These are phyloP conservation scores for Cyberlindnera mycetangii DNA, from an alignment of 805 yeast species.

Conservation along the genomic window DNA sequence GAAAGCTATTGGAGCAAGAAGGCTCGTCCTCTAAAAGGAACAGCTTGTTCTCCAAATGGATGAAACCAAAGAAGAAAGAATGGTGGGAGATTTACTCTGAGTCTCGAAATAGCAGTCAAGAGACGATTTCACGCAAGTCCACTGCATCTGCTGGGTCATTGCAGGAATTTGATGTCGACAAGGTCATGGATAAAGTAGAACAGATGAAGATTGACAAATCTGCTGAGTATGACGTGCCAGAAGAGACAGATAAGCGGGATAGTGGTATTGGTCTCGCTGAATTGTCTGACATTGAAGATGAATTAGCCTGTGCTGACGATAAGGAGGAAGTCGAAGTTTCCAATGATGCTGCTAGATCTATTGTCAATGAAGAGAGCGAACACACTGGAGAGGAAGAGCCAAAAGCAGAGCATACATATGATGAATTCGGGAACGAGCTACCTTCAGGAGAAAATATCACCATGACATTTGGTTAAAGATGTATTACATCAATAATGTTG, in stretches of 20 bases:
- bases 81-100: conserved; percentile 48
- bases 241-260: neutral
- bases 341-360: neutral
- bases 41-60: conserved; percentile 41
- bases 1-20: conserved; percentile 53
- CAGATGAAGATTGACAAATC: conserved; percentile 3
- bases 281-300: conserved; percentile 5
- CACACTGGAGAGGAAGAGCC: neutral
- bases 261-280: conserved; percentile 1
- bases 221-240: neutral
- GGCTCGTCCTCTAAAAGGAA: conserved; percentile 34
- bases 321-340: neutral
- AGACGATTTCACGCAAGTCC: conserved; percentile 8
- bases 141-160: conserved; percentile 2
- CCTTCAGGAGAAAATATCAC: conserved; percentile 18
- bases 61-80: conserved; percentile 50
- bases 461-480: conserved; percentile 22
- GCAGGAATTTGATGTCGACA: conserved; percentile 21
- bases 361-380: neutral
- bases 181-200: conserved; percentile 19
- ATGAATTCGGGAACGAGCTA: conserved; percentile 19
- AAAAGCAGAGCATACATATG: neutral
- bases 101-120: conserved; percentile 20
- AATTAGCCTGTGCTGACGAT: neutral
- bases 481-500: neutral